phyloP scores from a whole-genome alignment of 495 filamentous ascomycete species.

The Pyrenopolyporus hunteri region DNA sequence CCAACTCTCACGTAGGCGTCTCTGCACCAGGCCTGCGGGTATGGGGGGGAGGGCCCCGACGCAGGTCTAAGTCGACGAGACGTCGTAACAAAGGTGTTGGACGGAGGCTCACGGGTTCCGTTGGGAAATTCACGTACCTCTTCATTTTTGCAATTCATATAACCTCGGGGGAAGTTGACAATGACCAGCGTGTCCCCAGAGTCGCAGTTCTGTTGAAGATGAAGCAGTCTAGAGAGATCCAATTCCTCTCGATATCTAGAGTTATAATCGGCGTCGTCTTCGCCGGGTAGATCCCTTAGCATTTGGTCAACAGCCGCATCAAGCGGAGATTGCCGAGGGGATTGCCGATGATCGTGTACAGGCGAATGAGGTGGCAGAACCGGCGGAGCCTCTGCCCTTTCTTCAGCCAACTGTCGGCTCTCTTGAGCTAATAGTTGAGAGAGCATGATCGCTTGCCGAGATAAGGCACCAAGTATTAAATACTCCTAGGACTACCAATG shows the following conservation, averaged over 20 bases:
- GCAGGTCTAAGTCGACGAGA: background rate
- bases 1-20: background rate
- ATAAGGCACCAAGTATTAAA: background rate
- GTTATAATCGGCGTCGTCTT: background rate
- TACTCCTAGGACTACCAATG: too few relatives aligned
- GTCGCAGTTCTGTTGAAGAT: constrained; percentile 44
- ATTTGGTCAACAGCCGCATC: constrained; percentile 21
- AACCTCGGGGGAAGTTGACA: constrained; percentile 55
- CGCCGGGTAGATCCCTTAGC: constrained; percentile 12
- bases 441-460: background rate
- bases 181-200: constrained; percentile 61
- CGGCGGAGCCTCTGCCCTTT: background rate
- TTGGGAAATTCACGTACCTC: constrained; percentile 30
- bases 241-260: constrained; percentile 23
- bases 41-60: background rate
- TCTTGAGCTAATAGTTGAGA: background rate
- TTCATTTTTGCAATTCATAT: constrained; percentile 32
- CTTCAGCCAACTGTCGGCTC: background rate
- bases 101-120: background rate
- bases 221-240: constrained; percentile 16
- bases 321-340: background rate
- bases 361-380: background rate
- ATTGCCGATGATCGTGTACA: background rate
- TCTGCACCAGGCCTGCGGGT: background rate
- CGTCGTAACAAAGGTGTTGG: background rate